Conservation (phyloP, 2,329 filamentous ascomycete genomes). For the Sphaerulina populicola region DNA sequence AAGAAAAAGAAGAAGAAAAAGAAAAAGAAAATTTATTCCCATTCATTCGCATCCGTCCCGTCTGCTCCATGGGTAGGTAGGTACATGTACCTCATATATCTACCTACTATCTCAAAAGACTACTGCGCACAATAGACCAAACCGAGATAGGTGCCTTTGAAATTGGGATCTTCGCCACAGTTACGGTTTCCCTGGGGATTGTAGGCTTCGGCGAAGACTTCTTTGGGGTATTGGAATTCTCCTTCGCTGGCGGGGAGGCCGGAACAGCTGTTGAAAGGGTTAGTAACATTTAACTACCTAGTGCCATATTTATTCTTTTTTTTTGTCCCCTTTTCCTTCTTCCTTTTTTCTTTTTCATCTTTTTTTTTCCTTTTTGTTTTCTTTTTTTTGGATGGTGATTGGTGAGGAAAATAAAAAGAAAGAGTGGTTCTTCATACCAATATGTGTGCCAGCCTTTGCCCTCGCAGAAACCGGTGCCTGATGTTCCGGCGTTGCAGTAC, state of each 20-base stretch:
- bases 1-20: no score
- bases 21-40: no score
- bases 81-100: no score
- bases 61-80: no score
- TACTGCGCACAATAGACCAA: not conserved
- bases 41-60: no score
- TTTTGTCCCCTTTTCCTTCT: no score
- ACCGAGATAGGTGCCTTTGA: constrained; percentile 2
- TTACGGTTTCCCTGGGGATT: constrained; percentile 3
- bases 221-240: constrained; percentile 6
- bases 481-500: constrained; percentile 1
- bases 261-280: not conserved
- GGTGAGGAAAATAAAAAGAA: not conserved
- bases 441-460: constrained; percentile 2
- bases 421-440: not conserved
- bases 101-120: no score
- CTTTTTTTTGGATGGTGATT: not conserved
- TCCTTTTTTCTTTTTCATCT: no score
- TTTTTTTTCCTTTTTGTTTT: no score
- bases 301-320: no score
- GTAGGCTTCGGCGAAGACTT: not conserved
- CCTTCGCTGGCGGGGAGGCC: not conserved
- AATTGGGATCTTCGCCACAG: constrained; percentile 2
- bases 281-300: not conserved
- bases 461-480: constrained; percentile 5